Percentiles rank a stretch among this genome's conserved stretches.
Conservation (phyloP, 257 asterid genomes). For the Solanum dulcamara region DNA sequence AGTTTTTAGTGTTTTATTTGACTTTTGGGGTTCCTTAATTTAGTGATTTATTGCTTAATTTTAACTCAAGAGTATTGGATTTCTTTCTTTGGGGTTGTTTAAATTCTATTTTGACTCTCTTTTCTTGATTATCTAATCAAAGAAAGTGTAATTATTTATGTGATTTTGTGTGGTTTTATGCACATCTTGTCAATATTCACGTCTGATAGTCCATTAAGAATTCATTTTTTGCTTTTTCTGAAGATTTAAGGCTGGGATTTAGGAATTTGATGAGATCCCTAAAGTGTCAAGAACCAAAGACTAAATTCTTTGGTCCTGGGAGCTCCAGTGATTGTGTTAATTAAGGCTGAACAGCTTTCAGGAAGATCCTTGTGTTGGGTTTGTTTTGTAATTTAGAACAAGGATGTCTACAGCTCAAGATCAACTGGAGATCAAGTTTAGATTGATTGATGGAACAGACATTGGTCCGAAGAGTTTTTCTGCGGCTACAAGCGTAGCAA, state of each 20-base stretch:
- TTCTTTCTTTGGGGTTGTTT: conserved; percentile 3
- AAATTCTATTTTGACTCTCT: conserved; percentile 9
- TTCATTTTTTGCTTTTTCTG: not conserved
- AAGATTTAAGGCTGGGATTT: not conserved
- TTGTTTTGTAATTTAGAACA: conserved; percentile 4
- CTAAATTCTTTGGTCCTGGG: not conserved
- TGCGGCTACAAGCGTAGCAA: conserved; percentile 52
- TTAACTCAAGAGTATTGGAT: not conserved
- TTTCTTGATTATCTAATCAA: not conserved
- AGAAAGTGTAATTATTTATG: not conserved
- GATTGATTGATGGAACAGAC: conserved; percentile 82
- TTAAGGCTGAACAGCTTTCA: not conserved
- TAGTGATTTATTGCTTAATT: not conserved
- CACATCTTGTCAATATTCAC: not conserved
- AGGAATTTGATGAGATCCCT: not conserved
- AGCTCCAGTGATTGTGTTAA: not conserved
- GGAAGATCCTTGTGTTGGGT: conserved; percentile 22
- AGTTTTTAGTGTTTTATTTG: not conserved
- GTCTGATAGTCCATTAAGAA: not conserved
- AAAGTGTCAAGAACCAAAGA: not conserved
- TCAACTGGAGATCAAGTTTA: conserved; percentile 82
- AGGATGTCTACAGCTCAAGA: conserved; percentile 61
- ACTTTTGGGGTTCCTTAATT: not conserved
- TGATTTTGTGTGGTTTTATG: not conserved
- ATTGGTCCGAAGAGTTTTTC: conserved; percentile 75